Conservation (phyloP, 176 grass and related monocot species). For the Saccharum officinarum region DNA sequence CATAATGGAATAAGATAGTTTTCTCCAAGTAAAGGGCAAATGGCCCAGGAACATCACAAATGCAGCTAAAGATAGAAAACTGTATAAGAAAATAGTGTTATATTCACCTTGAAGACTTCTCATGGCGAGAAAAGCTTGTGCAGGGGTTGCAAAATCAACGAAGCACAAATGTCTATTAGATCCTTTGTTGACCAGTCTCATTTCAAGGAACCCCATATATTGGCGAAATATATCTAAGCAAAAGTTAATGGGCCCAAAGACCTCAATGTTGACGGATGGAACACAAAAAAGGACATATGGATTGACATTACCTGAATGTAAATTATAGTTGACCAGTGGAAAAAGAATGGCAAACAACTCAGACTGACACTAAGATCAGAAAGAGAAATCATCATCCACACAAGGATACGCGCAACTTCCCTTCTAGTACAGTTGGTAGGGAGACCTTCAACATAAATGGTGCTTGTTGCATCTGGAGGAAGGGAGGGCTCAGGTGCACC, state of each 20-base stretch:
- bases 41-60: conserved; percentile 2
- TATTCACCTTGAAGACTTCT: conserved; percentile 63
- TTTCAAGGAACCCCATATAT: conserved; percentile 64
- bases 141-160: conserved; percentile 63
- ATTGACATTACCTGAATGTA: background rate
- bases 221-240: conserved; percentile 72
- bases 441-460: conserved; percentile 65
- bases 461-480: conserved; percentile 62
- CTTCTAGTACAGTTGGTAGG: conserved; percentile 52
- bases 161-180: conserved; percentile 53
- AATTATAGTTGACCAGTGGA: background rate
- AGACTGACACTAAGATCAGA: background rate
- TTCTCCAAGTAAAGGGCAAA: background rate
- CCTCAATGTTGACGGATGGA: conserved; percentile 12
- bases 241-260: conserved; percentile 42
- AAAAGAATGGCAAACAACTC: background rate
- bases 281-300: background rate
- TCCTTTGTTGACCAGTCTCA: conserved; percentile 64
- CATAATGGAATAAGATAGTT: background rate
- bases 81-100: background rate
- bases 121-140: conserved; percentile 52
- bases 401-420: conserved; percentile 83
- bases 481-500: conserved; percentile 38
- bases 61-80: background rate
- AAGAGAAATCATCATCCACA: conserved; percentile 14